These are phyloP conservation scores for Lachnum nothofagi DNA, from an alignment of 2,329 filamentous ascomycete species.

Conservation along the genomic window DNA sequence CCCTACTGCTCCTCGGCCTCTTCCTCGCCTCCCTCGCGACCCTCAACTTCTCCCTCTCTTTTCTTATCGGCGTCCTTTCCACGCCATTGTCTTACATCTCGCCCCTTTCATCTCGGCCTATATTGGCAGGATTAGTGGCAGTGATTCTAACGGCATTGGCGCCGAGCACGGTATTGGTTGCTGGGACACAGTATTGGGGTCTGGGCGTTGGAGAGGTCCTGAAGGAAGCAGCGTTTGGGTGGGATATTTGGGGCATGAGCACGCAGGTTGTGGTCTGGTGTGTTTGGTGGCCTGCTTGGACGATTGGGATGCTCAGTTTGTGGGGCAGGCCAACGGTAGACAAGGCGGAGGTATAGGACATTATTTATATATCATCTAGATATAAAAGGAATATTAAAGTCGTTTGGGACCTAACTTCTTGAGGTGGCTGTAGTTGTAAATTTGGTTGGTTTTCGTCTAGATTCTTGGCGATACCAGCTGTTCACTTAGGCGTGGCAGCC, in stretches of 20 bases:
- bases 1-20: slow-evolving; percentile 85
- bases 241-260: slow-evolving; percentile 85
- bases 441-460: too few relatives aligned
- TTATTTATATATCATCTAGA: not conserved
- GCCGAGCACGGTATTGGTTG: slow-evolving; percentile 52
- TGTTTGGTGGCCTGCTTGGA: slow-evolving; percentile 92
- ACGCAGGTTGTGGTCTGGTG: slow-evolving; percentile 88
- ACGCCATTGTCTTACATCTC: slow-evolving; percentile 72
- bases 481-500: too few relatives aligned
- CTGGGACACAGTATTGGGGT: slow-evolving; percentile 43
- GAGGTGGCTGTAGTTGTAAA: too few relatives aligned
- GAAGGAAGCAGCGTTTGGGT: slow-evolving; percentile 73
- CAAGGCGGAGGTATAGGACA: not conserved
- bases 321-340: slow-evolving; percentile 37
- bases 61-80: slow-evolving; percentile 75
- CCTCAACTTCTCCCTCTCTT: slow-evolving; percentile 87
- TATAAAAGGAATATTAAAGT: not conserved
- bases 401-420: too few relatives aligned
- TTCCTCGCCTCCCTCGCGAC: slow-evolving; percentile 89
- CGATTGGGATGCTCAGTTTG: slow-evolving; percentile 56
- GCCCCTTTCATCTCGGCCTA: slow-evolving; percentile 40
- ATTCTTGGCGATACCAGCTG: too few relatives aligned
- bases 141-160: slow-evolving; percentile 55
- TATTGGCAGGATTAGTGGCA: slow-evolving; percentile 40
- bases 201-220: slow-evolving; percentile 54